Evolutionary conservation across 345 rosid species (phyloP), one percentile per base, ranked within the genome.

Genomic region (Aegle marmelos): DNA sequence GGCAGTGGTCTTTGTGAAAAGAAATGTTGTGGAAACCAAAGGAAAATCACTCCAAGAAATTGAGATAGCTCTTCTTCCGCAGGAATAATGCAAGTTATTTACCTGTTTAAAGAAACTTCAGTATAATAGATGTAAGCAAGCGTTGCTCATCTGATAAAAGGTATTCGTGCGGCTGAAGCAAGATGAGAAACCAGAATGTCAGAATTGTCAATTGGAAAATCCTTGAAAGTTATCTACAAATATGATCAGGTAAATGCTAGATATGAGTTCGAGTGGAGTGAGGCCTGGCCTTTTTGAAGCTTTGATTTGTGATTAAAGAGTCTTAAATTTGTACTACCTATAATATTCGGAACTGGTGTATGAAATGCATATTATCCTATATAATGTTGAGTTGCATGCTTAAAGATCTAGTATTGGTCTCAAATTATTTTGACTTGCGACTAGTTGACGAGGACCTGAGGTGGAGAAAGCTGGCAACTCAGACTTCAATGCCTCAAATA

Each of bases 31-130:
- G 79, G 98, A 96, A 84, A 96, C 99, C 27, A 96, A 94, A 88
- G 99, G 99, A 28, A 96, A 91, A 81, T 90, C 99, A 36, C 99
- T 94, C 76, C 98, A 92, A 82, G 99, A 96, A 86, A 96, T 96
- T 22, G 98, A 96, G 91, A 92, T 96, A 59, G 93, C 99, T 39
- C 95, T 96, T 79, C 93, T 96, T 33, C 86, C 91, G 1, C 94
- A 69, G 54, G 85, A 84, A 30, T 91, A 86, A 56, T 39, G 66
- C 33, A 21, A 27, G 54, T 60, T 25, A 34, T 31, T 4, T 64
- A 50, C 31, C n/a, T 65, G 19, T 36, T 63, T 6, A 63, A 17
- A 11, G 22, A n/a, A 31, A 50, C n/a, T 11, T 22, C 24, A 8
- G 50, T 19, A 11, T 8, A 7, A 53, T 27, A 54, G 54, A n/a